Evolutionary conservation across 768 basidiomycete genomes (phyloP).

Genomic region (Termitomyces titanicus): DNA sequence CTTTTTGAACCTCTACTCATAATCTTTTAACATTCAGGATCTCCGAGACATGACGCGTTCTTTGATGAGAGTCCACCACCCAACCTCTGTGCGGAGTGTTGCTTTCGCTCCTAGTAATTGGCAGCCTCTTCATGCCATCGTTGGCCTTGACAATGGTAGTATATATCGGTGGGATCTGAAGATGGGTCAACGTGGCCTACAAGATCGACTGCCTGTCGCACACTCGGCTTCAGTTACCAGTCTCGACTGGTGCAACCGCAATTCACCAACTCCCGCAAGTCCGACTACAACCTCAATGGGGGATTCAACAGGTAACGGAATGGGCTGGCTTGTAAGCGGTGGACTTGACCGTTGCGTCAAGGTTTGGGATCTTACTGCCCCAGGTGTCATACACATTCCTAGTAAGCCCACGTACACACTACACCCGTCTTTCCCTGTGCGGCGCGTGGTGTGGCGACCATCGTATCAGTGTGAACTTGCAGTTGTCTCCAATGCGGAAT

Average conservation of each 20-base stretch:
- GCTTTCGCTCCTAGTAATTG: conserved; percentile 66
- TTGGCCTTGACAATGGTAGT: conserved; percentile 66
- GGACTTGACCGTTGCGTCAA: conserved; percentile 80
- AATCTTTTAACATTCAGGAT: conserved; percentile 41
- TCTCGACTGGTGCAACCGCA: conserved; percentile 62
- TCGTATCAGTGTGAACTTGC: conserved; percentile 74
- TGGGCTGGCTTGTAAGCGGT: conserved; percentile 78
- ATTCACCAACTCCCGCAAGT: conserved; percentile 10
- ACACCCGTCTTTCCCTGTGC: conserved; percentile 71
- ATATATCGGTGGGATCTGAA: conserved; percentile 78
- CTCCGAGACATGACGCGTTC: conserved; percentile 69
- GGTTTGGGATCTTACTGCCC: conserved; percentile 70
- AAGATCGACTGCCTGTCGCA: conserved; percentile 71
- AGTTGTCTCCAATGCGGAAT: conserved; percentile 62
- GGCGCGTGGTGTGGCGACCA: conserved; percentile 75
- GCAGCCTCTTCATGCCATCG: conserved; percentile 65
- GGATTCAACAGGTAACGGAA: conserved; percentile 29
- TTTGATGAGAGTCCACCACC: conserved; percentile 67
- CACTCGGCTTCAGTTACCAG: conserved; percentile 70
- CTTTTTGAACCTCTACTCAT: background rate
- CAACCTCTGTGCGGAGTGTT: conserved; percentile 63
- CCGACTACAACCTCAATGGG: conserved; percentile 1
- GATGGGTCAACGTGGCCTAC: conserved; percentile 69
- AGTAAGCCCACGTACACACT: conserved; percentile 67
- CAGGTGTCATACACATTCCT: conserved; percentile 46